A percentile compares a stretch with the other conserved stretches of the same genome.
Conservation (phyloP, 352 stramenopile species). For the Thalassiosira livingstoniorum region DNA sequence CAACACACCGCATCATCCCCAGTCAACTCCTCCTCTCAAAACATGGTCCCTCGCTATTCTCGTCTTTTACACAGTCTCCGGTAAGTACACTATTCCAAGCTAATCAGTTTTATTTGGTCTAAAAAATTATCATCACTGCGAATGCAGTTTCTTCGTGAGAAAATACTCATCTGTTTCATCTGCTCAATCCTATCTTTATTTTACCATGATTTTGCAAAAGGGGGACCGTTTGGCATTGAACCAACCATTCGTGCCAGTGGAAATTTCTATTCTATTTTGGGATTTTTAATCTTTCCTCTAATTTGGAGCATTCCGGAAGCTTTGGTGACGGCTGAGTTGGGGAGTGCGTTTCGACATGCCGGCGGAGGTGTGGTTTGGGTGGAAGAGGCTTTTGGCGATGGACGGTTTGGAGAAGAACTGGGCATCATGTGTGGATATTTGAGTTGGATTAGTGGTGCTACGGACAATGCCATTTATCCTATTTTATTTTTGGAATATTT, state of each 20-base stretch:
- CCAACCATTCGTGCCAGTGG: constrained; percentile 86
- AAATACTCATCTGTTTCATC: too few relatives aligned
- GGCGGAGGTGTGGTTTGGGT: constrained; percentile 91
- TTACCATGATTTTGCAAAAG: too few relatives aligned
- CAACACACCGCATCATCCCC: constrained; percentile 43
- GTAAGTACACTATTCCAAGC: too few relatives aligned
- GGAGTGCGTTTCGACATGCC: constrained; percentile 72
- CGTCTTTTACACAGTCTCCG: constrained; percentile 75
- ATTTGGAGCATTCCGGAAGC: constrained; percentile 88
- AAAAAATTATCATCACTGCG: too few relatives aligned
- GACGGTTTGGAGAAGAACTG: constrained; percentile 64
- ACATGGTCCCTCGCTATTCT: constrained; percentile 63
- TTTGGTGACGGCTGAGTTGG: constrained; percentile 89
- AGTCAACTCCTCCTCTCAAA: constrained; percentile 31
- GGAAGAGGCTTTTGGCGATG: constrained; percentile 88
- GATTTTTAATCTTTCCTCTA: constrained; percentile 87
- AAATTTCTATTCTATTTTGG: constrained; percentile 85
- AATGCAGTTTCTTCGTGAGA: too few relatives aligned
- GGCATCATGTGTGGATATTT: constrained; percentile 74
- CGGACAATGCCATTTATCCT: constrained; percentile 93
- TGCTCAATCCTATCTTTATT: too few relatives aligned
- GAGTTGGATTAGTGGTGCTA: constrained; percentile 89
- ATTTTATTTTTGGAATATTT: constrained; percentile 87
- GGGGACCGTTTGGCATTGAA: constrained; percentile 92
- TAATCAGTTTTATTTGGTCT: too few relatives aligned